Base-by-base conservation (phyloP, 805 yeast genomes). In the Torulaspora delbrueckii region DNA sequence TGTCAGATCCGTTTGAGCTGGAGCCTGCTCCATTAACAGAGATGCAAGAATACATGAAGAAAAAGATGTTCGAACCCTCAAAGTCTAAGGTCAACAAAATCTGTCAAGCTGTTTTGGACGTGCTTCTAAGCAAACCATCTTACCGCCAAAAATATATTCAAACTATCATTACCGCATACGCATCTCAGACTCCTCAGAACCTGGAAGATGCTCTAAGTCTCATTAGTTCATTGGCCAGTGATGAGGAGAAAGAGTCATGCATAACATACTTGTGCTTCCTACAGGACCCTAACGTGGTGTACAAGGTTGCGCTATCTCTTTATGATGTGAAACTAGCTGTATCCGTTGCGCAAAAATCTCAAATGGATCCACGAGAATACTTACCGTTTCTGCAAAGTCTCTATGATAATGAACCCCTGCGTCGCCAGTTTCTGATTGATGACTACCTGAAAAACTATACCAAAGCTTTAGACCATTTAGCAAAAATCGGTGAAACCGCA, bases 301-400 rank as follows among this genome's bases (percentile, higher is more conserved):
- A 91, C 66, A 75, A 81, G 39, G 81, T 82, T 14, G 85, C 97
- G 0, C 74, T 93, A 47, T 84, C 95, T 2, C 69, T 85, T 16
- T 93, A 93, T 59, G 84, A 93, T 61, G 81, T 93, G 34, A 81
- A 82, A 46, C 70, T 91, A 57, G 79, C 98, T 0, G 73, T 93
- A 46, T 74, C 77, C 9, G 82, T 93, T 48, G 99, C 99, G 0
- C 98, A 95, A 63, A 93, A 89, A 59, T 89, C 97, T 0, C 98
- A 91, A 66, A 90, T 84, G 74, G 99, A 93, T 68, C 99, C 99
- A 19, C 88, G 90, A 59, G 99, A 93, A 66, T 93, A 93, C 56
- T 70, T 93, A 42, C 96, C 99, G 42, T 93, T 93, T 65, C 73
- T 93, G 53, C 96, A 88, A 59, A 75, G 81, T 39, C 71, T 93